These are phyloP conservation scores for Penicillium freii DNA, from an alignment of 2,329 filamentous ascomycete genomes.

Conservation along the genomic window DNA sequence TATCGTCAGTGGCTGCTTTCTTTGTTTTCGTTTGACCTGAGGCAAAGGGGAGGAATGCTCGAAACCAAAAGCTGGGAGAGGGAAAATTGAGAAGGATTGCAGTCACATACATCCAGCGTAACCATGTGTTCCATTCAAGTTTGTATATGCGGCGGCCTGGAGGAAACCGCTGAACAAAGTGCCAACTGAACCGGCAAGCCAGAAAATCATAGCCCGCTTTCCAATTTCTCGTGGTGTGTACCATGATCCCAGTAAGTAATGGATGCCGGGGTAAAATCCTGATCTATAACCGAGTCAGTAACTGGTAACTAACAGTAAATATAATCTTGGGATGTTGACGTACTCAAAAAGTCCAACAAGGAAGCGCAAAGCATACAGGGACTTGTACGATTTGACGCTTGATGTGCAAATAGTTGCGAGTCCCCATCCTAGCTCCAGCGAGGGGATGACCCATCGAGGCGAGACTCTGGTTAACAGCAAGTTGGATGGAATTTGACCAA, in stretches of 20 bases:
- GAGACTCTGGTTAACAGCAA: conserved; percentile 47
- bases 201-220: conserved; percentile 26
- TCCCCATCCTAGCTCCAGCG: conserved; percentile 37
- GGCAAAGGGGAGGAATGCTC: background rate
- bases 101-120: conserved; percentile 22
- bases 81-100: background rate
- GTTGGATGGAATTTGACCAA: conserved; percentile 47
- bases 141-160: conserved; percentile 23
- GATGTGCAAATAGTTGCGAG: conserved; percentile 23
- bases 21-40: background rate
- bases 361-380: conserved; percentile 25
- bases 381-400: conserved; percentile 24
- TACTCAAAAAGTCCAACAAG: conserved; percentile 32
- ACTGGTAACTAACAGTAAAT: background rate
- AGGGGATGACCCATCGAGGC: conserved; percentile 45
- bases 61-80: background rate
- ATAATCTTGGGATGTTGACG: background rate
- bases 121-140: conserved; percentile 24
- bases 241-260: conserved; percentile 29
- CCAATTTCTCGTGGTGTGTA: conserved; percentile 27
- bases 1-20: background rate
- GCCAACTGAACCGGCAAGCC: conserved; percentile 21
- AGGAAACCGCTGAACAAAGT: conserved; percentile 26
- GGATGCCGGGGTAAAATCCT: conserved; percentile 26
- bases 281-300: conserved; percentile 7